phyloP scores from a whole-genome alignment of 441 rosid species.

The Kokia cookei region DNA sequence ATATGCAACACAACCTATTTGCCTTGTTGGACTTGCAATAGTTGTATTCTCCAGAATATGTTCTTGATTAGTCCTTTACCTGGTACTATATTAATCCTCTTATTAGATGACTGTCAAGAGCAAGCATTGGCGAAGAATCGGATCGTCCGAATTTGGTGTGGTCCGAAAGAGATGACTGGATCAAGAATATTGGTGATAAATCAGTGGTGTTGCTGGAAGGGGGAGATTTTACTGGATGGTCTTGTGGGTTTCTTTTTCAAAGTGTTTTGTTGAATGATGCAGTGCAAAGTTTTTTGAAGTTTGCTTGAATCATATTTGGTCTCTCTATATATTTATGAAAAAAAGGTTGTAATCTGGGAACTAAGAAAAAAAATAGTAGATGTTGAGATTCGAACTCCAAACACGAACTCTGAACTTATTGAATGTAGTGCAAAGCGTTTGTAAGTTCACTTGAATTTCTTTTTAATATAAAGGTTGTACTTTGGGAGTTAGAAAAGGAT shows the following conservation, averaged over 20 bases:
- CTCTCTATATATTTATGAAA: neutral
- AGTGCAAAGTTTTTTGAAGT: neutral
- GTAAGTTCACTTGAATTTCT: neutral
- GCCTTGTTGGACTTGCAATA: neutral
- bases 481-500: too few relatives aligned
- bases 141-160: neutral
- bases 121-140: neutral
- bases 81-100: neutral
- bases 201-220: neutral
- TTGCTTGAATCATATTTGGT: neutral
- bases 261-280: neutral
- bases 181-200: neutral
- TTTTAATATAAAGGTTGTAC: neutral
- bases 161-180: neutral
- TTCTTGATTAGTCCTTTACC: slow-evolving; percentile 2
- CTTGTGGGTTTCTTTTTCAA: neutral
- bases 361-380: neutral
- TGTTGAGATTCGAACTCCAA: neutral
- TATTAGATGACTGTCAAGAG: neutral
- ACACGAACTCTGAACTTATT: neutral
- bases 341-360: neutral
- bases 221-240: neutral
- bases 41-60: neutral
- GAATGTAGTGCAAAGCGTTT: neutral
- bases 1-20: neutral